Conservation (phyloP, 345 rosid genomes). For the Brassica carinata region DNA sequence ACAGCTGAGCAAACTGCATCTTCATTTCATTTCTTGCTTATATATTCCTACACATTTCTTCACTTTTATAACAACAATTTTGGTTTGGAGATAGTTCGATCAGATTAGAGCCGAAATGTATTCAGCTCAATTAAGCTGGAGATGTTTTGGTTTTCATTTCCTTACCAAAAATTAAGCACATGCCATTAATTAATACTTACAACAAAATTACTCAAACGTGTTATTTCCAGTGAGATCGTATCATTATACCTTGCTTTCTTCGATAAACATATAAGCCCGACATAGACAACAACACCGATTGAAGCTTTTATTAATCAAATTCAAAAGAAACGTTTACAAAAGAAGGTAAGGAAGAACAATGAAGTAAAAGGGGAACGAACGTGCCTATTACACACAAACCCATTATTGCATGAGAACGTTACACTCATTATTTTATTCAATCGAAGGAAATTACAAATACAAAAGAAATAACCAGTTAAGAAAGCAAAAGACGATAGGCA, state of each 20-base stretch:
- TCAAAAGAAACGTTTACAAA: constrained; percentile 10
- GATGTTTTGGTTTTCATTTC: neutral
- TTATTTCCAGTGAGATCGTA: neutral
- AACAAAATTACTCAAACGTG: neutral
- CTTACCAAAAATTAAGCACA: neutral
- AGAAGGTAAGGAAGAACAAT: neutral
- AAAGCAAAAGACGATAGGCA: neutral
- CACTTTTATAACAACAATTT: neutral
- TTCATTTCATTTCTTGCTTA: no score
- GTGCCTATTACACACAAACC: neutral
- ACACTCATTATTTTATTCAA: constrained; percentile 17
- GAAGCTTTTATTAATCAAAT: constrained; percentile 18
- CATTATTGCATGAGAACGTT: constrained; percentile 18
- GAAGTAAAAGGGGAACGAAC: constrained; percentile 6
- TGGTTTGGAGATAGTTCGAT: neutral
- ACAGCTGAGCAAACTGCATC: no score
- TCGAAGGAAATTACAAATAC: neutral
- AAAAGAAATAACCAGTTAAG: neutral
- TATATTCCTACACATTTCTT: neutral
- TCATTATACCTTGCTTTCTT: neutral
- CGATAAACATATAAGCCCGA: neutral
- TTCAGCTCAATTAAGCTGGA: neutral
- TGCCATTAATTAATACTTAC: neutral
- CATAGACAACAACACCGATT: neutral
- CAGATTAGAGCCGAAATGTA: neutral